Evolutionary conservation across 441 rosid species (phyloP), one percentile per base, ranked within the genome.

Genomic region (Euphorbia schlechtendalii): DNA sequence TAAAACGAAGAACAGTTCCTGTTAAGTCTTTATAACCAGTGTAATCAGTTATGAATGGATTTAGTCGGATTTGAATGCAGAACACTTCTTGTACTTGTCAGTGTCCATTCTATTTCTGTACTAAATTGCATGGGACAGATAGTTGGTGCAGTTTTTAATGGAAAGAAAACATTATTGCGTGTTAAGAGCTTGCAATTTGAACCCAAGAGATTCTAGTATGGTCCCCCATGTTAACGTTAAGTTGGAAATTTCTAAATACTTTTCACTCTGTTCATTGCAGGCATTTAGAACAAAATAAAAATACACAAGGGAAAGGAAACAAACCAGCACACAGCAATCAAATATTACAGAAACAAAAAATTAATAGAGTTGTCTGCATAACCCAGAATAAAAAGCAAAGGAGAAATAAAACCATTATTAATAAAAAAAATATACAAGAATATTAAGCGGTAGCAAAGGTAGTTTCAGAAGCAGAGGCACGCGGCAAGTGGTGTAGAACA

Each of bases 401-500:
- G 8, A 18, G 17, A 43, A 43, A 2, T 0, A 20, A 36, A 57
- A 28, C 46, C 48, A 46, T 58, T 67, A 48, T 67, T 58, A 34
- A n/a, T 46, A 18, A 63, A 41, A 22, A 45, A 57, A 54, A 62
- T 14, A 56, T 12, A 56, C 43, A 64, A 18, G 54, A 57, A 54
- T n/a, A 34, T 69, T 56, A 82, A 65, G 85, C 72, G 72, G 81
- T 75, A 56, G 76, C 70, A 51, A 62, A 70, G 74, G 77, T 83
- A 60, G 81, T 74, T 64, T 70, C 85, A 0, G 84, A 76, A 12
- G 76, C 71, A 14, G 80, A 73, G 41, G 66, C 64, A 3, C 79
- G 81, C 18, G 80, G 64, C 62, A 87, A 60, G 73, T 85, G 91
- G 74, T 83, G 90, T 11, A 87, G 83, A 69, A 91, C 95, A 60